Evolutionary conservation across 2,329 filamentous ascomycete species (phyloP), one percentile per base, ranked within the genome.

Genomic region (Epichloe festucae): DNA sequence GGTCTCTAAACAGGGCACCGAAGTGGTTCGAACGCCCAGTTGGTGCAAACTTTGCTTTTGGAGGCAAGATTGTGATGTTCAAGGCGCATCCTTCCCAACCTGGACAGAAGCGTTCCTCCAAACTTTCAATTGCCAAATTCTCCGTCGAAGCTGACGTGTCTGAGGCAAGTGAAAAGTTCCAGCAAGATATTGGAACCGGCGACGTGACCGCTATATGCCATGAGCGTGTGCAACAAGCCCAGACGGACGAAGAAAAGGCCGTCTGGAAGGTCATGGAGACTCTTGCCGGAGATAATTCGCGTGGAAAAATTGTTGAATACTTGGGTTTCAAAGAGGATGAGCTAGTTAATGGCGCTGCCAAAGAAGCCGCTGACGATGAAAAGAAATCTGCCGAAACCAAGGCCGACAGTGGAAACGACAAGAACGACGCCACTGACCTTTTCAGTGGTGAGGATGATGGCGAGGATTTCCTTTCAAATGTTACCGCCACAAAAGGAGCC

Each of bases 261-360:
- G 91, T 97, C 67, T 98, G 93, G 93, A 85, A 86, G 57, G 89
- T 97, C 39, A 88, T 98, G 66, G 84, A 93, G 67, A 93, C 89
- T 2, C 70, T 98, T 54, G 85, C 91, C 47, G 84, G 87, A 3
- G 82, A 86, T 34, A 90, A 91, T 62, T 86, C 89, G n/a, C 82
- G 90, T 42, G 85, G 85, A 65, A 84, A 87, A 64, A 84, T 98
- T 52, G 79, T 93, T 21, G 85, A 94, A 58, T 90, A 94, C 64
- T 78, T 98, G 17, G 93, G 91, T n/a, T 91, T 97, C 67, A 74
- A 80, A 34, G 81, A 85, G 53, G 72, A 74, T n/a, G 73, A 77
- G 23, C 64, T 72, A 3, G 59, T 67, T 7, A 76, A 80, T 52
- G 79, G 78, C 48, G 72, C 75, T 40, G 59, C 69, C 15, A 54